Conservation (phyloP, 2,329 filamentous ascomycete species). For the Paracoccidioides lutzii region DNA sequence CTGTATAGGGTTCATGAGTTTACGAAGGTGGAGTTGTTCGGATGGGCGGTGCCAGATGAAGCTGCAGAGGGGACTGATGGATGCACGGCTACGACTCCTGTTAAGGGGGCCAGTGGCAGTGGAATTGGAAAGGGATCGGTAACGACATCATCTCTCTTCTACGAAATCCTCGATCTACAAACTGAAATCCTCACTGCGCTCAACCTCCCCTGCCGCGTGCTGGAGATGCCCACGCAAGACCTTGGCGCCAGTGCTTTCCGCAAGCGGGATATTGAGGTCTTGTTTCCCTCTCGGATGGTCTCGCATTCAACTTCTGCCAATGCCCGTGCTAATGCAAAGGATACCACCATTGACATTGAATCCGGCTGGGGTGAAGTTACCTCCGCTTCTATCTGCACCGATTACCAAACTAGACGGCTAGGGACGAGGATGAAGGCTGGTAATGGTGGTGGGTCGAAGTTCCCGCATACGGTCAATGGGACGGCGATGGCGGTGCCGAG, state of each 20-base stretch:
- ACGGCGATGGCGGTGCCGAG: constrained; percentile 86
- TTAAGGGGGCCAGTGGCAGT: too few relatives aligned
- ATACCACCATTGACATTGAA: background rate
- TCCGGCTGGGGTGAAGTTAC: constrained; percentile 88
- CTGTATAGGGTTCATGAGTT: constrained; percentile 97
- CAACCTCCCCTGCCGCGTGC: constrained; percentile 69
- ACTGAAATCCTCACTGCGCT: constrained; percentile 66
- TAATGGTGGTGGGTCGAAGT: constrained; percentile 39
- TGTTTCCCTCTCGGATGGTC: constrained; percentile 63
- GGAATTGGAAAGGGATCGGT: background rate
- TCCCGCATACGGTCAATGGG: constrained; percentile 85
- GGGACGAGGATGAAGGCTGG: constrained; percentile 44
- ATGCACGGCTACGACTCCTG: constrained; percentile 4
- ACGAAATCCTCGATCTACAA: constrained; percentile 79
- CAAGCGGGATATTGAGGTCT: constrained; percentile 89
- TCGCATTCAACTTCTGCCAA: constrained; percentile 1
- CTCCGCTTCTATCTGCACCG: constrained; percentile 78
- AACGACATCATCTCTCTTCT: constrained; percentile 45
- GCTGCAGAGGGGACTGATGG: constrained; percentile 26
- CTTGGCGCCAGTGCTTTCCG: constrained; percentile 76
- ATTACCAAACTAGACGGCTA: constrained; percentile 80
- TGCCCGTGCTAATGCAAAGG: background rate
- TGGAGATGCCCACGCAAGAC: constrained; percentile 84
- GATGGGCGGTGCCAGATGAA: constrained; percentile 54
- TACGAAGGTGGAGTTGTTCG: constrained; percentile 96